These are phyloP conservation scores for Coemansia sp. DNA, from an alignment of 192 early-diverging fungal genomes.

Conservation along the genomic window DNA sequence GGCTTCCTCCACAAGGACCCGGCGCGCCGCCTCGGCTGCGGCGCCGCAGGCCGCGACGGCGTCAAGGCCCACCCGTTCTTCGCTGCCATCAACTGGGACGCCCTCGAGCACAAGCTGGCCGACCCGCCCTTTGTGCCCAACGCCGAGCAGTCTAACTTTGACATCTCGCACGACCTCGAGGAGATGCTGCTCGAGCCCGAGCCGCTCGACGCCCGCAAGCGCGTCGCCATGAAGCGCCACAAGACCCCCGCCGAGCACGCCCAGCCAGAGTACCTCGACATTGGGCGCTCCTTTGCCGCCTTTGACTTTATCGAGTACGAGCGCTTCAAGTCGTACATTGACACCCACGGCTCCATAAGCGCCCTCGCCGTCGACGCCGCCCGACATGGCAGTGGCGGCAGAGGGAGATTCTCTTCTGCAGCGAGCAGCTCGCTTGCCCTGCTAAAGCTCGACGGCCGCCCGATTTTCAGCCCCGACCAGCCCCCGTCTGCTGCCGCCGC, in stretches of 20 bases:
- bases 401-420: not conserved
- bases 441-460: conserved; percentile 39
- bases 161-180: conserved; percentile 95
- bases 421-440: conserved; percentile 10
- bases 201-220: conserved; percentile 80
- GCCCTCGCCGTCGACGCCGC: conserved; percentile 35
- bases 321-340: conserved; percentile 67
- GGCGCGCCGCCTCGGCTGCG: conserved; percentile 75
- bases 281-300: conserved; percentile 71
- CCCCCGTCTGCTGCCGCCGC: not conserved
- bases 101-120: conserved; percentile 70
- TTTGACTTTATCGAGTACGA: conserved; percentile 89
- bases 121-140: conserved; percentile 85
- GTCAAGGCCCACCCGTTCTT: conserved; percentile 85
- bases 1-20: conserved; percentile 80
- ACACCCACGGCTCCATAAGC: conserved; percentile 53
- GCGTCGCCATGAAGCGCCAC: conserved; percentile 58
- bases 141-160: conserved; percentile 90
- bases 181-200: conserved; percentile 97
- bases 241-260: conserved; percentile 34
- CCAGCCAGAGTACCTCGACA: conserved; percentile 64
- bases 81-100: conserved; percentile 72
- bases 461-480: conserved; percentile 35
- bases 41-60: conserved; percentile 67
- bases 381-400: conserved; percentile 6